Conservation (phyloP, 169 alveolate genomes). For the Besnoitia besnoiti region DNA sequence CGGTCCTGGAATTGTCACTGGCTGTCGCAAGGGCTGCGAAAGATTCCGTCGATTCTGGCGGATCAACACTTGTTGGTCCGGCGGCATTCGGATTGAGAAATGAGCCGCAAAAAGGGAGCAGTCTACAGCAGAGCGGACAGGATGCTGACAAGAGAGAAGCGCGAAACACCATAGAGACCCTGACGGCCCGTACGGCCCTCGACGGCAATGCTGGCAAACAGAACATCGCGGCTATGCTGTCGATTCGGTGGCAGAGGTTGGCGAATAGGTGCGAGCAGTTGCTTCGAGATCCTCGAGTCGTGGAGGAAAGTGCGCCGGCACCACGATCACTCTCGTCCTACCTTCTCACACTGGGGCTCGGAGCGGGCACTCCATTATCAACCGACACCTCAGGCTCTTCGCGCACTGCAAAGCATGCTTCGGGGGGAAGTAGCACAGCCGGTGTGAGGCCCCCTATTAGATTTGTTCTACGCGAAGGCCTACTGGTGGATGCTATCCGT, state of each 20-base stretch:
- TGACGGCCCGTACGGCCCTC: neutral
- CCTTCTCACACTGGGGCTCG: neutral
- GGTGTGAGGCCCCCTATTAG: conserved; percentile 60
- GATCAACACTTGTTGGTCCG: neutral
- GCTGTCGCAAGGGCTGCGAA: conserved; percentile 3
- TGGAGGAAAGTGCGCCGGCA: neutral
- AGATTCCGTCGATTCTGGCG: neutral
- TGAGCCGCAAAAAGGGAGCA: neutral
- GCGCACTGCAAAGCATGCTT: neutral
- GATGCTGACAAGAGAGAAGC: neutral
- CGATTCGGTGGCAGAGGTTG: conserved; percentile 1
- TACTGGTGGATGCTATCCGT: conserved; percentile 94
- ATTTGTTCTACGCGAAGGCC: conserved; percentile 96
- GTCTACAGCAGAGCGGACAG: neutral
- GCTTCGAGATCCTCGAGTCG: conserved; percentile 11
- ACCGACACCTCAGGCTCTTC: neutral
- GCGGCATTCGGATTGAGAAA: neutral
- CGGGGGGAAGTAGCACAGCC: neutral
- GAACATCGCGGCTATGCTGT: neutral
- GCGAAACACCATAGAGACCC: neutral
- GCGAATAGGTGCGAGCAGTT: neutral
- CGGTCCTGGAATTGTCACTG: neutral
- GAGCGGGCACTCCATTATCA: neutral
- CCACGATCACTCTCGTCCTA: neutral
- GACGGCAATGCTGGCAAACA: neutral